Conservation (phyloP, 306 rosid species). For the Cercis canadensis region DNA sequence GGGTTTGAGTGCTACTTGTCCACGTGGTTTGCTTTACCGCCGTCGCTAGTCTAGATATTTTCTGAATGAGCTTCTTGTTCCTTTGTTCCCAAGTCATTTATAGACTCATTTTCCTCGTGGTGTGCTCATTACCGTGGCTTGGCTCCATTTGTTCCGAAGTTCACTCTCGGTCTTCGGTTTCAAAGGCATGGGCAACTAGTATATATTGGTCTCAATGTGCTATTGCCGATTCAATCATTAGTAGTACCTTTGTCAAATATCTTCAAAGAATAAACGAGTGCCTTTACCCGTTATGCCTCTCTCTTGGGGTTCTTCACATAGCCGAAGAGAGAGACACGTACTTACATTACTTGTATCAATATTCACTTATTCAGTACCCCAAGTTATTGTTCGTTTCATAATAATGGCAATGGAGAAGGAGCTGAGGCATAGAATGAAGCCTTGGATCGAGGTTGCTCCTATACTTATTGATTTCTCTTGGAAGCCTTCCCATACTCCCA, state of each 20-base stretch:
- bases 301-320: no score
- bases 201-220: background rate
- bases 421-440: constrained; percentile 38
- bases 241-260: no score
- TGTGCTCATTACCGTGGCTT: no score
- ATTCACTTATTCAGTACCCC: no score
- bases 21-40: background rate
- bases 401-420: constrained; percentile 45
- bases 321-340: no score
- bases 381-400: no score
- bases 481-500: constrained; percentile 50
- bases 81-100: background rate
- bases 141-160: background rate
- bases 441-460: constrained; percentile 67
- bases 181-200: background rate
- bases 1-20: background rate
- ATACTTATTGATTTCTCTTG: constrained; percentile 44
- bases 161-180: constrained; percentile 11
- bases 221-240: background rate
- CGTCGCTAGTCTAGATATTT: background rate
- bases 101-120: no score
- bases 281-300: no score
- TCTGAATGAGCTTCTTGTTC: background rate
- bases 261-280: no score
- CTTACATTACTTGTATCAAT: no score